Base-by-base conservation (phyloP, 73 alveolate species). In the Tetrahymena borealis region DNA sequence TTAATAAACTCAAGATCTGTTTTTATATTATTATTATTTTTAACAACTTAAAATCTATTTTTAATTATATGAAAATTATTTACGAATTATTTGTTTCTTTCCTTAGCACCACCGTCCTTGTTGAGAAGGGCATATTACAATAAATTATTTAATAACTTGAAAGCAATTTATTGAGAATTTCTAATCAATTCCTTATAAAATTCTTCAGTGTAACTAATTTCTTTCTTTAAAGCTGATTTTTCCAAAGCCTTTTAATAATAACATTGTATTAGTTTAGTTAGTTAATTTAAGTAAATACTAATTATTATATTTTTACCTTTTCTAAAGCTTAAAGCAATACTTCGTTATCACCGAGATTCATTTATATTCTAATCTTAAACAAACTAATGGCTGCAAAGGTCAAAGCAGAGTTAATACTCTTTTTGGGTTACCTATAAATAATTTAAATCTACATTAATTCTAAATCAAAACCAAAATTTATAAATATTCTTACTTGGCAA, bases 161-260 rank as follows among this genome's bases (percentile, higher is more conserved):
- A 60, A 5, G 85, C 85, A n/a, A 60, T 20, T 60, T 60, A 32
- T 60, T 60, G 85, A 60, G 85, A 60, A 60, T 13, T 60, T 60
- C 85, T 60, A 60, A 60, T 60, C 10, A 60, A 24, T 60, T 60
- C 85, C 28, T 60, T 60, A 60, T 60, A 60, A 60, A 60, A 60
- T 20, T 60, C 85, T 60, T 60, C 85, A 9, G 37, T 60, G 85
- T 60, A 60, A 60, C 85, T 60, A 20, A 60, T 60, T n/a, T 60
- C 85, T 60, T 60, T 60, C 85, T 60, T 60, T 60, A 60, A 60
- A n/a, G 85, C 85, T 60, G 85, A 60, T 60, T 60, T 60, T 60
- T 60, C 85, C 5, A 60, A 35, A 24, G 85, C 85, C 85, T 60
- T 15, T 20, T n/a, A 60, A 20, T n/a, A n/a, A n/a, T n/a, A n/a